Evolutionary conservation across 2,329 filamentous ascomycete genomes (phyloP).

Genomic region (Fulvia fulva): DNA sequence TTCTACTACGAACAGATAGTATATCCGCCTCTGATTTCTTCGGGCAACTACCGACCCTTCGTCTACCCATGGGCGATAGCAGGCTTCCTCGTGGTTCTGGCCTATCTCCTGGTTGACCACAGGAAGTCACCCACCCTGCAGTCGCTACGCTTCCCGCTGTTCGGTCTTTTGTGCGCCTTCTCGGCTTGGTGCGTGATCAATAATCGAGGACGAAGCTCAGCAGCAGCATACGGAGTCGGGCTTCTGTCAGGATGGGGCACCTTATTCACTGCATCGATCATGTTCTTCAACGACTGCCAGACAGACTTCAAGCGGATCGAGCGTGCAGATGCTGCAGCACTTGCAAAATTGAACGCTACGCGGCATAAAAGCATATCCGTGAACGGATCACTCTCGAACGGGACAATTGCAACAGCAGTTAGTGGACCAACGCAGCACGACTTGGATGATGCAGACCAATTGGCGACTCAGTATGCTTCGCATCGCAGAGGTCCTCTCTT

Average conservation of each 20-base stretch:
- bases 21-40: constrained; percentile 38
- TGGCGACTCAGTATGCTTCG: constrained; percentile 6
- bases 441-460: background rate
- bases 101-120: constrained; percentile 51
- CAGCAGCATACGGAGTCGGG: constrained; percentile 53
- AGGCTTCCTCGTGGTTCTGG: constrained; percentile 41
- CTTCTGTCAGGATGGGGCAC: constrained; percentile 52
- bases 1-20: constrained; percentile 35
- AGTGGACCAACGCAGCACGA: background rate
- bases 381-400: constrained; percentile 6
- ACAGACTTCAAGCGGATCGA: constrained; percentile 55
- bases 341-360: background rate
- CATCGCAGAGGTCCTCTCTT: constrained; percentile 29
- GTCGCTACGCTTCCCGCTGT: constrained; percentile 44
- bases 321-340: constrained; percentile 23
- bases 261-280: constrained; percentile 50
- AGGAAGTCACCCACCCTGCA: constrained; percentile 37
- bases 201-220: constrained; percentile 48
- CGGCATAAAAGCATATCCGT: background rate
- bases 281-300: constrained; percentile 55
- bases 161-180: constrained; percentile 41
- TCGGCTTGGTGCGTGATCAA: constrained; percentile 43
- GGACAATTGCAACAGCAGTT: constrained; percentile 5
- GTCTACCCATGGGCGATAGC: constrained; percentile 42
- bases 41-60: constrained; percentile 41